A percentile compares a stretch with the other conserved stretches of the same genome.
phyloP scores from a whole-genome alignment of 495 filamentous ascomycete genomes.

The Xylaria castorea region DNA sequence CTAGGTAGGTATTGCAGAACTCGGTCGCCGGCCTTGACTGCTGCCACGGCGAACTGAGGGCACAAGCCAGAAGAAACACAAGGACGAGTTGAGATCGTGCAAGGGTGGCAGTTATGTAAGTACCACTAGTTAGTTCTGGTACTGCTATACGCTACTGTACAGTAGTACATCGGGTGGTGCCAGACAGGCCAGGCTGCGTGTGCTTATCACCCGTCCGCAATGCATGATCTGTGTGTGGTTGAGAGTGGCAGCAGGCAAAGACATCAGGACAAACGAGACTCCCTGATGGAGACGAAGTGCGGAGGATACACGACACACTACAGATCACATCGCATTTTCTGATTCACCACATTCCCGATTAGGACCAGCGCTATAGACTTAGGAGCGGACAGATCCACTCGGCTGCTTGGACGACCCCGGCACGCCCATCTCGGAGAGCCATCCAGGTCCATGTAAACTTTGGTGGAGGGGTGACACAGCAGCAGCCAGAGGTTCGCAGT shows the following conservation, averaged over 20 bases:
- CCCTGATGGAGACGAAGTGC: constrained; percentile 31
- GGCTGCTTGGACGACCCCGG: constrained; percentile 38
- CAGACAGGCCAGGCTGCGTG: constrained; percentile 17
- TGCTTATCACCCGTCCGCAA: constrained; percentile 24
- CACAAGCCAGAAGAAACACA: constrained; percentile 15
- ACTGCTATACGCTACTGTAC: neutral
- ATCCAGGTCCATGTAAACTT: constrained; percentile 36
- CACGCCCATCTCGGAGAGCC: constrained; percentile 42
- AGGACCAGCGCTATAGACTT: constrained; percentile 40
- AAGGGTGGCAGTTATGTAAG: constrained; percentile 23
- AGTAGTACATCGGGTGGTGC: constrained; percentile 25
- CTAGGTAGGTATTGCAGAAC: constrained; percentile 23
- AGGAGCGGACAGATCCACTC: constrained; percentile 40
- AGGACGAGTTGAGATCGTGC: constrained; percentile 24
- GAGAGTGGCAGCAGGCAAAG: constrained; percentile 16
- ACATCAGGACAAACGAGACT: constrained; percentile 15
- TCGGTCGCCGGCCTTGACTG: constrained; percentile 25
- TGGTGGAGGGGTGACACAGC: constrained; percentile 43
- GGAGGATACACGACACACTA: constrained; percentile 34
- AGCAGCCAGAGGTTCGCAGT: constrained; percentile 32
- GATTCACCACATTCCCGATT: constrained; percentile 46
- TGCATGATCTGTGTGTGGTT: constrained; percentile 28
- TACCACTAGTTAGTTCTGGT: neutral
- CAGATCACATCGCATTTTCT: constrained; percentile 40
- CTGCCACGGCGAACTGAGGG: constrained; percentile 3